Evolutionary conservation across 345 rosid genomes (phyloP).

Genomic region (Eucalyptus tenuipes): DNA sequence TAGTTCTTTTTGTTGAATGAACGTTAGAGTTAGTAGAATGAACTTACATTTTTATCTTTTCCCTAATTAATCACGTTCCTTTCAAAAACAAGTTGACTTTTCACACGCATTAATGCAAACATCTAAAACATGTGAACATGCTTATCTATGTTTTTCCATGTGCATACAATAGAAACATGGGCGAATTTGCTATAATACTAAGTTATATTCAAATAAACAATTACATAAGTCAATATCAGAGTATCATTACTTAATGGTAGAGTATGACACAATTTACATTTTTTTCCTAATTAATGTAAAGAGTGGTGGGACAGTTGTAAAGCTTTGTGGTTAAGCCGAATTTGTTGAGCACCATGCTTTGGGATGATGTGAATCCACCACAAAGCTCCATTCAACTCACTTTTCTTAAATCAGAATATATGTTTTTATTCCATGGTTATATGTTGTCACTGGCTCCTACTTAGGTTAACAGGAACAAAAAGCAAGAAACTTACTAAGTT

Average conservation of each 20-base stretch:
- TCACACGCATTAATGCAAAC: neutral
- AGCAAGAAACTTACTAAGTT: conserved; percentile 7
- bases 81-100: neutral
- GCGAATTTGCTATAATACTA: neutral
- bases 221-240: neutral
- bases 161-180: neutral
- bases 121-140: neutral
- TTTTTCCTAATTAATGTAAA: neutral
- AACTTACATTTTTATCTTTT: neutral
- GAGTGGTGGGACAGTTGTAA: neutral
- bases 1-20: neutral
- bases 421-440: neutral
- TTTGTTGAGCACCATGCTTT: too few relatives aligned
- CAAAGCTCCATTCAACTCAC: too few relatives aligned
- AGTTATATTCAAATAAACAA: neutral
- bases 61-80: neutral
- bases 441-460: neutral
- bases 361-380: too few relatives aligned
- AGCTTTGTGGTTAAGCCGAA: too few relatives aligned
- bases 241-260: neutral
- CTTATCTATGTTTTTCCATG: neutral
- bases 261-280: neutral
- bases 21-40: neutral
- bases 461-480: neutral
- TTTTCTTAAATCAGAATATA: too few relatives aligned